Percentiles rank a stretch among this genome's conserved stretches.
These are phyloP conservation scores for Metroxylon sagu DNA, from an alignment of 176 grass and related monocot genomes.

Conservation along the genomic window DNA sequence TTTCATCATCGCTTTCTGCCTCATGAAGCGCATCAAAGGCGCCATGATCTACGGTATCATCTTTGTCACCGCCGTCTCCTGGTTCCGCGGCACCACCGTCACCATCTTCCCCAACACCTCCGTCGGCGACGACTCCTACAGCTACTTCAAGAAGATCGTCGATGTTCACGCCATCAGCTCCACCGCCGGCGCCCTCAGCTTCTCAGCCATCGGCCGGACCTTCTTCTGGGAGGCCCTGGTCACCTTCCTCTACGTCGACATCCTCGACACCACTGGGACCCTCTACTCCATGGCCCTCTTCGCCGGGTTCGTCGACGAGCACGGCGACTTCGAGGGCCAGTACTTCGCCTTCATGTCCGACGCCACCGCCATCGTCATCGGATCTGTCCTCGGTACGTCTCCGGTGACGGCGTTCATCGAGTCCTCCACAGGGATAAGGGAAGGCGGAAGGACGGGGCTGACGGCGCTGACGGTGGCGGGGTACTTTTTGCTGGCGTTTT, in stretches of 20 bases:
- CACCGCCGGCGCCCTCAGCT: slow-evolving; percentile 64
- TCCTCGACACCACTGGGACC: slow-evolving; percentile 67
- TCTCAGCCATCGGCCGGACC: slow-evolving; percentile 26
- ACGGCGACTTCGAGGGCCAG: slow-evolving; percentile 71
- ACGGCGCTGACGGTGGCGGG: slow-evolving; percentile 50
- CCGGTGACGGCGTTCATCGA: slow-evolving; percentile 67
- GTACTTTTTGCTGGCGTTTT: slow-evolving; percentile 50
- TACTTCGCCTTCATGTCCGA: slow-evolving; percentile 93
- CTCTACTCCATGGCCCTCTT: slow-evolving; percentile 84
- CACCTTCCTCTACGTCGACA: slow-evolving; percentile 81
- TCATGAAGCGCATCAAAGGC: slow-evolving; percentile 56
- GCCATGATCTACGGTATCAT: slow-evolving; percentile 81
- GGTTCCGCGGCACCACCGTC: slow-evolving; percentile 54
- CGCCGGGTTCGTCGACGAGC: slow-evolving; percentile 66
- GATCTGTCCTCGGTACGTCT: slow-evolving; percentile 64
- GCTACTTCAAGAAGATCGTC: slow-evolving; percentile 62
- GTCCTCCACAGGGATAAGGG: slow-evolving; percentile 72
- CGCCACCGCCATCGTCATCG: slow-evolving; percentile 62
- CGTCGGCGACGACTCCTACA: slow-evolving; percentile 40
- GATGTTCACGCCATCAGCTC: slow-evolving; percentile 55
- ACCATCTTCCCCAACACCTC: slow-evolving; percentile 60
- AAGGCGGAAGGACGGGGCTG: slow-evolving; percentile 60
- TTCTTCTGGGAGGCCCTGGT: slow-evolving; percentile 78
- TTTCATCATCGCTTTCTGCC: slow-evolving; percentile 70
- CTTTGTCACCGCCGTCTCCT: slow-evolving; percentile 66